phyloP scores from a whole-genome alignment of 305 asterid genomes.

The Withania somnifera region DNA sequence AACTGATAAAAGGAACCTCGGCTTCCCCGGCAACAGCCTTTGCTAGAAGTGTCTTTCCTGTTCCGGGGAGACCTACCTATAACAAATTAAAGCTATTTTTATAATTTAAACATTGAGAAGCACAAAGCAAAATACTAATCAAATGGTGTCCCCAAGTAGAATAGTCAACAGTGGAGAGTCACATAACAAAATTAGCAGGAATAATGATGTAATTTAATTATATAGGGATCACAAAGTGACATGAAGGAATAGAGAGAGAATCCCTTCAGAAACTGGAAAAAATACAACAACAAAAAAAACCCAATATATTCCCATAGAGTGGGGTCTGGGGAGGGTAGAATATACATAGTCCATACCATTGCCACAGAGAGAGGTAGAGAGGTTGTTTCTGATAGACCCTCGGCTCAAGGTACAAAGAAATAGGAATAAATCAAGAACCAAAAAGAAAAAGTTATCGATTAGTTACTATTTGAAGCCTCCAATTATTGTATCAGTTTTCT shows the following conservation, averaged over 20 bases:
- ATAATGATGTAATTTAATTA: not conserved
- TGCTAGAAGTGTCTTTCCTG: constrained; percentile 97
- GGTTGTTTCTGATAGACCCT: no score
- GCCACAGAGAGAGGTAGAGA: no score
- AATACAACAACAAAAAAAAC: no score
- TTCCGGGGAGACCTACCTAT: constrained; percentile 98
- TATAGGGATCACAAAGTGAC: not conserved
- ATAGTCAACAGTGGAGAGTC: not conserved
- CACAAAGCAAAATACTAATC: not conserved
- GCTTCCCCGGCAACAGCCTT: constrained; percentile 99
- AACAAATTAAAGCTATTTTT: constrained; percentile 16
- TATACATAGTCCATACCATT: no score
- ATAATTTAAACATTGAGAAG: not conserved
- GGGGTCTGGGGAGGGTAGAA: no score
- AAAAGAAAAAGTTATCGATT: not conserved
- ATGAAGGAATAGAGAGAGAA: not conserved
- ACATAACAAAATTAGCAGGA: not conserved
- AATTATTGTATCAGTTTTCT: not conserved
- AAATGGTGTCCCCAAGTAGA: not conserved
- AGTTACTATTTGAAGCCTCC: not conserved
- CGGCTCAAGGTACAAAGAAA: no score
- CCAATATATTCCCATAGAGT: no score
- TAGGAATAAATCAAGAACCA: not conserved
- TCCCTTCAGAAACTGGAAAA: not conserved
- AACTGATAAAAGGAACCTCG: constrained; percentile 95